These are phyloP conservation scores for Fraxinus xanthoxyloides DNA, from an alignment of 305 asterid species.

Conservation along the genomic window DNA sequence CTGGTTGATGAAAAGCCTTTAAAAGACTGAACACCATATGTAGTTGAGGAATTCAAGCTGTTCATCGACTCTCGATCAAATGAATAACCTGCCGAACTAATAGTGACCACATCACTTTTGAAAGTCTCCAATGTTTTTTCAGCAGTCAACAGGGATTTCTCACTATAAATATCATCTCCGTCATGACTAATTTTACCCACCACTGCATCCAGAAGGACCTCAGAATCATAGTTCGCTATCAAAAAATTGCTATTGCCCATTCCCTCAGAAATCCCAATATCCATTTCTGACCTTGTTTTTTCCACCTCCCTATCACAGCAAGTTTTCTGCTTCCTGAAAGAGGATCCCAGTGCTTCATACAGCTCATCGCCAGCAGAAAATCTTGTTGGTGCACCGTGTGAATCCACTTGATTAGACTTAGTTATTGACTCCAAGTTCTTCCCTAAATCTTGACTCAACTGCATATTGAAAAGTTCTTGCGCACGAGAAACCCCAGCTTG, in stretches of 20 bases:
- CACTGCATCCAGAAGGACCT: slow-evolving; percentile 86
- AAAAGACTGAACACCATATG: slow-evolving; percentile 48
- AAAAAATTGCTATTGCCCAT: slow-evolving; percentile 53
- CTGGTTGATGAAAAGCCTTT: slow-evolving; percentile 67
- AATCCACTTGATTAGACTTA: slow-evolving; percentile 26
- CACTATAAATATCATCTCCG: slow-evolving; percentile 38
- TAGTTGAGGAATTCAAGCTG: slow-evolving; percentile 65
- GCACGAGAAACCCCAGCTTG: slow-evolving; percentile 22
- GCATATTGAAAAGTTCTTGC: slow-evolving; percentile 31
- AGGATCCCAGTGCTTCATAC: slow-evolving; percentile 80
- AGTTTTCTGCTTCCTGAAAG: slow-evolving; percentile 47
- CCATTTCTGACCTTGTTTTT: slow-evolving; percentile 42
- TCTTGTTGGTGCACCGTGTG: slow-evolving; percentile 48
- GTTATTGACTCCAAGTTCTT: slow-evolving; percentile 29
- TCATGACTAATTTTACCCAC: slow-evolving; percentile 64
- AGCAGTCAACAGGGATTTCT: slow-evolving; percentile 50
- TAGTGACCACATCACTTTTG: slow-evolving; percentile 53
- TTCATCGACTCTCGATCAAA: slow-evolving; percentile 56
- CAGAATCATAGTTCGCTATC: slow-evolving; percentile 49
- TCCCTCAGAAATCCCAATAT: slow-evolving; percentile 58
- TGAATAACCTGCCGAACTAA: slow-evolving; percentile 73
- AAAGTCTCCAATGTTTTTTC: slow-evolving; percentile 57
- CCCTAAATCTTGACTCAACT: slow-evolving; percentile 33
- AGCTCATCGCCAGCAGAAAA: slow-evolving; percentile 80
- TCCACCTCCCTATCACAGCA: slow-evolving; percentile 42